Evolutionary conservation across 345 rosid genomes (phyloP).

Genomic region (Capsella bursapastoris): DNA sequence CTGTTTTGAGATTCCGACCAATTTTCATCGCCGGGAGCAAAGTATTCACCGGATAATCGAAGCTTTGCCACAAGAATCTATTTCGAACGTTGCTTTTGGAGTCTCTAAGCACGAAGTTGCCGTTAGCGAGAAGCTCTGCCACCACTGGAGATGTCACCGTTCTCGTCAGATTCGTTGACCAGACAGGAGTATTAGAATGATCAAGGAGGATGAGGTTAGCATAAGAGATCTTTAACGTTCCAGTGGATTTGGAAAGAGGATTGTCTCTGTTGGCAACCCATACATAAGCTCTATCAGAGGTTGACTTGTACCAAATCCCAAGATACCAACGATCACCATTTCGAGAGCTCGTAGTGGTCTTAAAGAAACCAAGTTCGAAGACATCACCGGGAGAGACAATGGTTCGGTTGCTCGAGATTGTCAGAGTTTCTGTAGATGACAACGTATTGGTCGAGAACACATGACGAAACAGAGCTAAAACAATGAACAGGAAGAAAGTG

Average conservation of each 20-base stretch:
- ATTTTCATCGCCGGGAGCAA: slow-evolving; percentile 74
- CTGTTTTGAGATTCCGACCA: slow-evolving; percentile 59
- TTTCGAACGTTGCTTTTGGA: slow-evolving; percentile 8
- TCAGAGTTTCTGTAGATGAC: slow-evolving; percentile 46
- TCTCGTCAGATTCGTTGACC: slow-evolving; percentile 58
- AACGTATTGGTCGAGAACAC: slow-evolving; percentile 47
- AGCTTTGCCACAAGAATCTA: slow-evolving; percentile 73
- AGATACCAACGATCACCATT: slow-evolving; percentile 52
- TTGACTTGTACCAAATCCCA: slow-evolving; percentile 82
- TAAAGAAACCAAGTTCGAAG: slow-evolving; percentile 78
- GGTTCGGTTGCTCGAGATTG: slow-evolving; percentile 49
- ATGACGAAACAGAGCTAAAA: slow-evolving; percentile 40
- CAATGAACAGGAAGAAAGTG: slow-evolving; percentile 29
- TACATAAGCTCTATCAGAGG: slow-evolving; percentile 53
- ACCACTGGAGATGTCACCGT: slow-evolving; percentile 43
- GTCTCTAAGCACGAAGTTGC: slow-evolving; percentile 73
- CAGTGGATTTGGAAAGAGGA: slow-evolving; percentile 57
- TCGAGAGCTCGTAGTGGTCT: slow-evolving; percentile 42
- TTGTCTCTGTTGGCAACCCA: slow-evolving; percentile 85
- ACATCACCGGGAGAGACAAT: slow-evolving; percentile 59
- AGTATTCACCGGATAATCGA: slow-evolving; percentile 73
- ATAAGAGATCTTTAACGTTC: slow-evolving; percentile 48
- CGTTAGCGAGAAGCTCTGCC: slow-evolving; percentile 64
- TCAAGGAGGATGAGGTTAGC: slow-evolving; percentile 51
- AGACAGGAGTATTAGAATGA: slow-evolving; percentile 40